A percentile compares a stretch with the other conserved stretches of the same genome.
Conservation (phyloP, 352 stramenopile species). For the Albugo candida region DNA sequence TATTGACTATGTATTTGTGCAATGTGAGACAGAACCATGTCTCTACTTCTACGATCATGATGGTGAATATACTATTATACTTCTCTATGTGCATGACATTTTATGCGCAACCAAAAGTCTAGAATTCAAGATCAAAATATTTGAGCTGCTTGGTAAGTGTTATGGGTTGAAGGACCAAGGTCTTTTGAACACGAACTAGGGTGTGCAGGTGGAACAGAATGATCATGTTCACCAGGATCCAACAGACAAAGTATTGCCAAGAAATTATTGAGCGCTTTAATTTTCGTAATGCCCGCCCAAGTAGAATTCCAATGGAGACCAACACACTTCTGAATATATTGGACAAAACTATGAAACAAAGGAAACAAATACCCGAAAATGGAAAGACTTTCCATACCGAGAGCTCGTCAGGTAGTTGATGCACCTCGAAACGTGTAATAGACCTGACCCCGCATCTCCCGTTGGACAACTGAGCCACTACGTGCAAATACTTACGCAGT, state of each 20-base stretch:
- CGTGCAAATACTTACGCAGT: conserved; percentile 3
- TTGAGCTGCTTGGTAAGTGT: conserved; percentile 3
- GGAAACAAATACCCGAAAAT: too few species aligned
- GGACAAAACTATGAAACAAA: too few species aligned
- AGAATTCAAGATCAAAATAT: conserved; percentile 7
- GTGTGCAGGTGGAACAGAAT: not conserved
- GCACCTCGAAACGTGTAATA: conserved; percentile 13
- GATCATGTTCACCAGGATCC: not conserved
- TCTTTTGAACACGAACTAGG: not conserved
- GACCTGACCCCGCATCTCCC: conserved; percentile 10
- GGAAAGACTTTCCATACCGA: conserved; percentile 2
- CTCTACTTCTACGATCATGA: conserved; percentile 5
- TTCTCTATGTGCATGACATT: conserved; percentile 14
- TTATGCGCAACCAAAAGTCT: conserved; percentile 2
- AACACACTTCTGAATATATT: too few species aligned
- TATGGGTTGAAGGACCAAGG: conserved; percentile 15
- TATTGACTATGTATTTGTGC: conserved; percentile 2
- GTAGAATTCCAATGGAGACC: not conserved
- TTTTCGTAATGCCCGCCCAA: not conserved
- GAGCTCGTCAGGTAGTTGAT: conserved; percentile 9
- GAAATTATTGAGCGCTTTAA: not conserved
- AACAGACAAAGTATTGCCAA: conserved; percentile 1
- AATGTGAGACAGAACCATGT: conserved; percentile 6
- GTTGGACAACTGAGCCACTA: conserved; percentile 12
- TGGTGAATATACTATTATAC: conserved; percentile 5